These are phyloP conservation scores for Neolentinus lepideus DNA, from an alignment of 1,284 basidiomycete genomes.

Conservation along the genomic window DNA sequence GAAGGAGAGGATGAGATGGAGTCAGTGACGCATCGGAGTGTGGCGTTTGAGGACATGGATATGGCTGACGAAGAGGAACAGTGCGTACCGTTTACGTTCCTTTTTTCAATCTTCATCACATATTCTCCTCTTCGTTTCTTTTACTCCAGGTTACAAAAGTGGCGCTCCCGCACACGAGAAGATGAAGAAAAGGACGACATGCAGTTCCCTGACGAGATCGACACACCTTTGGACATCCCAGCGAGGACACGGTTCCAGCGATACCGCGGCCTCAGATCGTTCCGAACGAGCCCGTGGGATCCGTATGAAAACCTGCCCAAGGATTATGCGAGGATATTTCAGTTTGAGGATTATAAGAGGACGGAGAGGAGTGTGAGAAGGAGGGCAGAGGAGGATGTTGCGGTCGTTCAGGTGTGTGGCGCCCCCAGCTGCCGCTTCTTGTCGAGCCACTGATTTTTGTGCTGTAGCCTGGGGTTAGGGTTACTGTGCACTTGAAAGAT, in stretches of 20 bases:
- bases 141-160: conserved; percentile 51
- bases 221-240: conserved; percentile 86
- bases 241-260: conserved; percentile 88
- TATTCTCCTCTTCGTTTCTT: not conserved
- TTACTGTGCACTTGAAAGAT: conserved; percentile 66
- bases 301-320: conserved; percentile 93
- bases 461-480: conserved; percentile 69
- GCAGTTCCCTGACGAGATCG: conserved; percentile 95
- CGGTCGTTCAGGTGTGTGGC: conserved; percentile 55
- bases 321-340: conserved; percentile 94
- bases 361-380: conserved; percentile 75
- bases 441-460: not conserved
- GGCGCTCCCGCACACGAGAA: conserved; percentile 46
- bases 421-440: not conserved
- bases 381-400: conserved; percentile 51
- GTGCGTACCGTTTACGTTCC: conserved; percentile 36
- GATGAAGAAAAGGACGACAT: conserved; percentile 75
- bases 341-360: conserved; percentile 91
- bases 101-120: no score
- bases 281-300: conserved; percentile 97
- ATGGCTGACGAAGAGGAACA: conserved; percentile 76
- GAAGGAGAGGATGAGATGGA: conserved; percentile 72
- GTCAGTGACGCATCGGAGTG: conserved; percentile 46
- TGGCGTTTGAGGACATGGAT: conserved; percentile 71
- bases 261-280: conserved; percentile 86